A percentile compares a stretch with the other conserved stretches of the same genome.
Conservation (phyloP, 768 basidiomycete species). For the Infundibulicybe gibba region DNA sequence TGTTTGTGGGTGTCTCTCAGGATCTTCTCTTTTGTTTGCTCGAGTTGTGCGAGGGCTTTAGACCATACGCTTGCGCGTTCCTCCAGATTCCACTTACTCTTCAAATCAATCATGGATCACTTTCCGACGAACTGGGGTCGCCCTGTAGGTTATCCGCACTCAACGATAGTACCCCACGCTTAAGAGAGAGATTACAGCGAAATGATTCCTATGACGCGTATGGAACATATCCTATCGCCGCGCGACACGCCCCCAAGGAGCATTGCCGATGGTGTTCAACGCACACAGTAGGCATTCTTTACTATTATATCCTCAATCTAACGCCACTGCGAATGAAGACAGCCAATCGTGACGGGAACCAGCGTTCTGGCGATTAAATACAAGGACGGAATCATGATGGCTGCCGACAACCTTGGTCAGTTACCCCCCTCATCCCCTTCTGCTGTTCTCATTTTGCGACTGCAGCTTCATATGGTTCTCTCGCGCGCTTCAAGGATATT, state of each 20-base stretch:
- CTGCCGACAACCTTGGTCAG: conserved; percentile 94
- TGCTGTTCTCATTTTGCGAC: not conserved
- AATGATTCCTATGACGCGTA: conserved; percentile 75
- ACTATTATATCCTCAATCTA: not conserved
- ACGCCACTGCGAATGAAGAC: conserved; percentile 35
- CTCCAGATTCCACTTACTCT: not conserved
- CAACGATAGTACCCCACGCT: not conserved
- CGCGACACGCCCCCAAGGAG: conserved; percentile 50
- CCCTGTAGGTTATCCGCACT: conserved; percentile 43
- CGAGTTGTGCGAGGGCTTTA: too few relatives aligned
- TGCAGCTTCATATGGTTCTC: conserved; percentile 92
- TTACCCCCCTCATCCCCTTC: conserved; percentile 2
- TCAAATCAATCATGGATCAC: conserved; percentile 59
- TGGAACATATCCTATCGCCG: conserved; percentile 72
- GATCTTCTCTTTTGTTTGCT: too few relatives aligned
- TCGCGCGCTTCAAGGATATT: conserved; percentile 94
- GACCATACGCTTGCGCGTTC: not conserved
- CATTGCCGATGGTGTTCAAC: conserved; percentile 68
- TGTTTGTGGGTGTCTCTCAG: too few relatives aligned
- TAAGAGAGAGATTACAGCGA: conserved; percentile 36
- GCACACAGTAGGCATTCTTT: conserved; percentile 61
- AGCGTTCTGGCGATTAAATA: conserved; percentile 91
- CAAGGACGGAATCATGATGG: conserved; percentile 97
- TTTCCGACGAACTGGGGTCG: conserved; percentile 84
- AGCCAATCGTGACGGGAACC: conserved; percentile 97